Base-by-base conservation (phyloP, 768 basidiomycete species). In the Lactarius akahatsu region DNA sequence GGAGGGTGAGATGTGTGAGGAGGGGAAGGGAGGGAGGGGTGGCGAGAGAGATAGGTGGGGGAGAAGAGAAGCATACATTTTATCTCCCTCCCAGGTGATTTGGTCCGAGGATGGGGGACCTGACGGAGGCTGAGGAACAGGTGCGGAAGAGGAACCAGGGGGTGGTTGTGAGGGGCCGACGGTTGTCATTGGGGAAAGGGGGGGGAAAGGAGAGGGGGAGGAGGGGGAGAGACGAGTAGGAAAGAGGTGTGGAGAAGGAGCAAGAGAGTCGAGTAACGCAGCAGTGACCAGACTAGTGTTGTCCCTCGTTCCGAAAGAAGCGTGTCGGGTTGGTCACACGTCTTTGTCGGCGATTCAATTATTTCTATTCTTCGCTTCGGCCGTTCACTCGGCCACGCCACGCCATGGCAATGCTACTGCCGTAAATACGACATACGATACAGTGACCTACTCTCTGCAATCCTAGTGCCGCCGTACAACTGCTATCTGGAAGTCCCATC, bases 401-500 rank as follows among this genome's bases (percentile, higher is more conserved):
- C 57, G 28, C n/a, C 47, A 52, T 38, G 47, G 26, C 23, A 26
- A 36, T 30, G 52, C 41, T 8, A 20, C 16, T 56, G 52, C 40
- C n/a, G 61, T 58, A 63, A 28, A 41, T 34, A 9, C 28, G 38
- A 16, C 26, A 40, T 20, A 41, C 32, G 7, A 10, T 28, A 26
- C 2, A 23, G n/a, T n/a, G n/a, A n/a, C n/a, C n/a, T n/a, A n/a
- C n/a, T n/a, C n/a, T n/a, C n/a, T n/a, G n/a, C n/a, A n/a, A n/a
- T n/a, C 64, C 76, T 73, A 89, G 73, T 90, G 88, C 65, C 91
- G 80, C 66, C 91, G 82, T 45, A 94, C 91, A 36, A 90, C 86
- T 16, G 93, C 93, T 62, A 96, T 81, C 79, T 94, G 89, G 66
- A 95, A 84, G 75, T 94, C 93, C 91, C 92, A 93, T 57, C 92